Conservation (phyloP, 345 rosid species). For the Turritis glabra region DNA sequence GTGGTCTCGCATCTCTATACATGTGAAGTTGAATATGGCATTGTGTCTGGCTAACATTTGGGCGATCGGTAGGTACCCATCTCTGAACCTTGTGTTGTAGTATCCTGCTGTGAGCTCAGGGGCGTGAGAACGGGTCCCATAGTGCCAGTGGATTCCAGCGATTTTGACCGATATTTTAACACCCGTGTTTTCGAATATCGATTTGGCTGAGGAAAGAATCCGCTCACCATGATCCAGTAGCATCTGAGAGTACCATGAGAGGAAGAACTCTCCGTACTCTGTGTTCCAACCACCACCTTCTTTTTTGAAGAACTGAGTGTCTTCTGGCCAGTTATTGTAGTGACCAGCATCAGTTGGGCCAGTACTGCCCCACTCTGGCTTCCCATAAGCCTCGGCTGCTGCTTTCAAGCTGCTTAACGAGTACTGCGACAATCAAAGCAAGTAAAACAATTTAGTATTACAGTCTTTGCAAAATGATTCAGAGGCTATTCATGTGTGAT, state of each 20-base stretch:
- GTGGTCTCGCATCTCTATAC: conserved; percentile 94
- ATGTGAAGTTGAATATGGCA: conserved; percentile 92
- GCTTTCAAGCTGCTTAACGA: conserved; percentile 80
- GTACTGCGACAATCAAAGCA: conserved; percentile 51
- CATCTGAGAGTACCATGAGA: conserved; percentile 89
- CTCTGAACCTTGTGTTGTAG: conserved; percentile 83
- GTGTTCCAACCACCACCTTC: conserved; percentile 88
- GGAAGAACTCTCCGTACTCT: conserved; percentile 86
- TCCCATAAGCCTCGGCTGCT: conserved; percentile 84
- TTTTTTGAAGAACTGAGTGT: conserved; percentile 74
- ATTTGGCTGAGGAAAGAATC: conserved; percentile 64
- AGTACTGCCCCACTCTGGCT: conserved; percentile 91
- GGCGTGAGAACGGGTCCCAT: conserved; percentile 90
- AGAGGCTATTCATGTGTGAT: not conserved
- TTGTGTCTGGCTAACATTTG: conserved; percentile 86
- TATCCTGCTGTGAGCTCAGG: conserved; percentile 99
- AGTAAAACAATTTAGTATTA: conserved; percentile 16
- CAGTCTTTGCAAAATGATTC: not conserved
- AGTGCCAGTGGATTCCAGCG: conserved; percentile 99
- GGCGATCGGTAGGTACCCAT: conserved; percentile 93
- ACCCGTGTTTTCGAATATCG: conserved; percentile 47
- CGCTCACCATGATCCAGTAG: conserved; percentile 82
- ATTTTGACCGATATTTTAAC: conserved; percentile 85
- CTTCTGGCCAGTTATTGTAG: conserved; percentile 98
- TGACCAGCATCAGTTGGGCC: conserved; percentile 98